Evolutionary conservation across 345 rosid species (phyloP).

Genomic region (Mallotus nudiflorus): DNA sequence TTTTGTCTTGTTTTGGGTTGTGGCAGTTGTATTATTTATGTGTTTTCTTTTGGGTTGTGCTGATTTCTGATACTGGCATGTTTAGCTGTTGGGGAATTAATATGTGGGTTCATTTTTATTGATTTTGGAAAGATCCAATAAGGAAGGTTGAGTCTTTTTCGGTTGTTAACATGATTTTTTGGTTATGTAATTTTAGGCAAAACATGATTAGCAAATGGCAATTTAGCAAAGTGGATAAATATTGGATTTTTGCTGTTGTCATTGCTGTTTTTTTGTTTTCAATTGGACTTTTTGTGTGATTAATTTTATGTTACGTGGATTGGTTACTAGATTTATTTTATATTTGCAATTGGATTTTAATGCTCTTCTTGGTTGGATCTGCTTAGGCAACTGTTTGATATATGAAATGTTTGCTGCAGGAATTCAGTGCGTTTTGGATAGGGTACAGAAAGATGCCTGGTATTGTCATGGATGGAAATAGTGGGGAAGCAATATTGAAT

Average conservation of each 20-base stretch:
- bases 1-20: conserved; percentile 2
- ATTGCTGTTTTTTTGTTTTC: conserved; percentile 18
- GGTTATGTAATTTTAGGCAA: conserved; percentile 14
- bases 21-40: conserved; percentile 1
- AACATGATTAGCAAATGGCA: not conserved
- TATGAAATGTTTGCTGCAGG: conserved; percentile 20
- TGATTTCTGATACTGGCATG: conserved; percentile 6
- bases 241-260: conserved; percentile 12
- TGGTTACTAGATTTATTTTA: not conserved
- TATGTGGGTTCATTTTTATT: conserved; percentile 18
- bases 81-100: conserved; percentile 12
- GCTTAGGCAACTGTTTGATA: conserved; percentile 27
- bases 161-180: conserved; percentile 1
- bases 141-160: conserved; percentile 8
- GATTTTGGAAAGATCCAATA: conserved; percentile 25
- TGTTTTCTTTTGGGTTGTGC: not conserved
- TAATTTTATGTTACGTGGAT: not conserved
- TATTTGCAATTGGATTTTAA: conserved; percentile 9
- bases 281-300: conserved; percentile 2
- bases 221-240: conserved; percentile 15
- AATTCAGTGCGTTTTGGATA: conserved; percentile 30
- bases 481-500: conserved; percentile 34
- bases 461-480: conserved; percentile 49
- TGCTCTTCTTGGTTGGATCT: conserved; percentile 31
- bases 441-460: conserved; percentile 48